Conservation (phyloP, 2,329 filamentous ascomycete species). For the Penicillium sp. region DNA sequence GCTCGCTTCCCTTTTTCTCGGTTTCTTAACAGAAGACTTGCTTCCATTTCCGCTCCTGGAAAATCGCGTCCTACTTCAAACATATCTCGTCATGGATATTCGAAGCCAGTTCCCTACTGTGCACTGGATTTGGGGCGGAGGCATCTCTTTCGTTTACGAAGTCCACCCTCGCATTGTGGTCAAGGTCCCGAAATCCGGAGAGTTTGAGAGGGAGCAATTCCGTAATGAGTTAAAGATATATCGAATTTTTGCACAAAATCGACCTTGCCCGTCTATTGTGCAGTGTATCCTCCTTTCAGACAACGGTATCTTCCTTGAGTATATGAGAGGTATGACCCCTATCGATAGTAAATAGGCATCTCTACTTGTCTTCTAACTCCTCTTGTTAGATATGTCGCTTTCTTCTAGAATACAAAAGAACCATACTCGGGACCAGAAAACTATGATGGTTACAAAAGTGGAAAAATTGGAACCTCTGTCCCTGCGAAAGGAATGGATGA, state of each 20-base stretch:
- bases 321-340: slow-evolving; percentile 22
- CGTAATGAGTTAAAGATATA: slow-evolving; percentile 23
- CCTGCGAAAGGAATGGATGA: slow-evolving; percentile 28
- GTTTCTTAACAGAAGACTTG: no score
- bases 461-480: slow-evolving; percentile 22
- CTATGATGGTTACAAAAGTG: slow-evolving; percentile 21
- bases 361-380: slow-evolving; percentile 15
- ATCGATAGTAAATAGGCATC: slow-evolving; percentile 7
- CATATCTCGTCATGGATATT: not conserved
- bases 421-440: slow-evolving; percentile 19
- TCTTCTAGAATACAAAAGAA: slow-evolving; percentile 22
- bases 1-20: no score
- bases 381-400: slow-evolving; percentile 23
- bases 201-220: slow-evolving; percentile 24
- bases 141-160: slow-evolving; percentile 25
- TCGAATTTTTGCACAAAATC: slow-evolving; percentile 16
- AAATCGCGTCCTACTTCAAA: no score
- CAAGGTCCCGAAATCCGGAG: slow-evolving; percentile 23
- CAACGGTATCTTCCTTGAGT: slow-evolving; percentile 26
- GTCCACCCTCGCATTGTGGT: slow-evolving; percentile 26
- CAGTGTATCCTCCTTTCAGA: slow-evolving; percentile 19
- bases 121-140: slow-evolving; percentile 23
- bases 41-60: no score
- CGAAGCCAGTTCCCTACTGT: slow-evolving; percentile 7
- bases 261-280: slow-evolving; percentile 21